A percentile compares a stretch with the other conserved stretches of the same genome.
These are phyloP conservation scores for Leccinum colubrinum DNA, from an alignment of 1,284 basidiomycete genomes.

Conservation along the genomic window DNA sequence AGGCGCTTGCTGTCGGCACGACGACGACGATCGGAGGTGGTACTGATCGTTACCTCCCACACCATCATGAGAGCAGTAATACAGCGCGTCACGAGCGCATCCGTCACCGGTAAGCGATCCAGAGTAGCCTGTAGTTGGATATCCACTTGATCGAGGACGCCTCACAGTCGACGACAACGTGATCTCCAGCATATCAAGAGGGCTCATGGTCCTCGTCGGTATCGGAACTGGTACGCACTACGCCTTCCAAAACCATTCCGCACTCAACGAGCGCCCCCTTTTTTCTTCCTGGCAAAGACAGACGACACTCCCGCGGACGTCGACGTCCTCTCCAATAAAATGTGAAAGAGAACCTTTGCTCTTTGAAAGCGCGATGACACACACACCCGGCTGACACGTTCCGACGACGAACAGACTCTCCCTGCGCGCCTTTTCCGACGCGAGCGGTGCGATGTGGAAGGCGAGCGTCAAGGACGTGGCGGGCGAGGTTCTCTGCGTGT, in stretches of 20 bases:
- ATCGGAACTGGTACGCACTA: constrained; percentile 69
- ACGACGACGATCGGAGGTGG: no score
- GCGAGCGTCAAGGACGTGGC: constrained; percentile 78
- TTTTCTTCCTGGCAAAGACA: constrained; percentile 31
- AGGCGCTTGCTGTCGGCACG: no score
- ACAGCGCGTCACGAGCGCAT: no score
- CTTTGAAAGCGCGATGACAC: constrained; percentile 6
- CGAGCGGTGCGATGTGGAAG: constrained; percentile 71
- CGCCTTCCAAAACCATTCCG: background rate
- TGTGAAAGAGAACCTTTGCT: constrained; percentile 41
- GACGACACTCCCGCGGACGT: constrained; percentile 80
- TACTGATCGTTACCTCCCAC: constrained; percentile 13
- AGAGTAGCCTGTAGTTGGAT: background rate
- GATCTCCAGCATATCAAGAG: constrained; percentile 78
- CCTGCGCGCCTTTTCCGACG: constrained; percentile 72
- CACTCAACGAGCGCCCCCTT: constrained; percentile 1
- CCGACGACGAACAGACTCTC: constrained; percentile 47
- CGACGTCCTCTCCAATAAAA: constrained; percentile 73
- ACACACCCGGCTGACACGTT: constrained; percentile 7
- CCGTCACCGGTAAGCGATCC: background rate
- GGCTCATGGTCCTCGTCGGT: constrained; percentile 86
- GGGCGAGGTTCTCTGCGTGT: constrained; percentile 87
- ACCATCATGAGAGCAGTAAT: no score
- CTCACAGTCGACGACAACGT: constrained; percentile 62
- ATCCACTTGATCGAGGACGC: background rate